A percentile compares a stretch with the other conserved stretches of the same genome.
These are phyloP conservation scores for Candida albicans DNA, from an alignment of 1,139 yeast genomes.

Conservation along the genomic window DNA sequence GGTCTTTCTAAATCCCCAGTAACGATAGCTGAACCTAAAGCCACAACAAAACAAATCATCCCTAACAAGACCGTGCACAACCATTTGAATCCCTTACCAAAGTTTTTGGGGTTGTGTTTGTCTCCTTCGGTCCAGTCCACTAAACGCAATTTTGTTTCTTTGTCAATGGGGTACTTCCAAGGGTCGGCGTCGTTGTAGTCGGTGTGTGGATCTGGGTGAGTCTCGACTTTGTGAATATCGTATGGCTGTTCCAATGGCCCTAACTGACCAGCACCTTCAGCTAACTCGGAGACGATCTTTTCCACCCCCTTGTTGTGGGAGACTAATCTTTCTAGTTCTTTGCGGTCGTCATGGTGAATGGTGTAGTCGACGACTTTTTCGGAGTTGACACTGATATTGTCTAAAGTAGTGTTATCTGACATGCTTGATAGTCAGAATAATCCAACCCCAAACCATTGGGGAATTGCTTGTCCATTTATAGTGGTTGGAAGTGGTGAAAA, in stretches of 20 bases:
- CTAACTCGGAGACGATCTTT: constrained; percentile 31
- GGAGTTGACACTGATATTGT: constrained; percentile 14
- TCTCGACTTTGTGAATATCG: constrained; percentile 39
- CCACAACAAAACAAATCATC: constrained; percentile 54
- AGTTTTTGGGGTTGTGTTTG: constrained; percentile 58
- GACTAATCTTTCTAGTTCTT: constrained; percentile 26
- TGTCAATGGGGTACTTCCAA: constrained; percentile 62
- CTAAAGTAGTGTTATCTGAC: constrained; percentile 11
- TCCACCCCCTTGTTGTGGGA: constrained; percentile 37
- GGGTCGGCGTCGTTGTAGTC: constrained; percentile 50
- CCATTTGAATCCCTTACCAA: constrained; percentile 52
- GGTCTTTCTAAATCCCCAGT: constrained; percentile 62
- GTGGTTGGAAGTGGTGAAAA: not conserved
- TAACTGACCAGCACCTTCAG: constrained; percentile 44
- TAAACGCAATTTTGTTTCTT: constrained; percentile 53
- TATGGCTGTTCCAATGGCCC: constrained; percentile 58
- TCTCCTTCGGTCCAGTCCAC: constrained; percentile 61
- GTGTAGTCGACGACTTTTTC: constrained; percentile 16
- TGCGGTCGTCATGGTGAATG: constrained; percentile 10
- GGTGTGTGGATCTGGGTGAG: constrained; percentile 37
- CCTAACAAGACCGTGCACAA: constrained; percentile 53
- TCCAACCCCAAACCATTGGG: not conserved
- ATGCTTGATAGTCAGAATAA: not conserved
- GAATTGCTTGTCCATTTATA: not conserved
- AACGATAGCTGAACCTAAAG: constrained; percentile 58